A percentile compares a stretch with the other conserved stretches of the same genome.
Evolutionary conservation across 768 basidiomycete genomes (phyloP).

Genomic region (Collybia nuda): DNA sequence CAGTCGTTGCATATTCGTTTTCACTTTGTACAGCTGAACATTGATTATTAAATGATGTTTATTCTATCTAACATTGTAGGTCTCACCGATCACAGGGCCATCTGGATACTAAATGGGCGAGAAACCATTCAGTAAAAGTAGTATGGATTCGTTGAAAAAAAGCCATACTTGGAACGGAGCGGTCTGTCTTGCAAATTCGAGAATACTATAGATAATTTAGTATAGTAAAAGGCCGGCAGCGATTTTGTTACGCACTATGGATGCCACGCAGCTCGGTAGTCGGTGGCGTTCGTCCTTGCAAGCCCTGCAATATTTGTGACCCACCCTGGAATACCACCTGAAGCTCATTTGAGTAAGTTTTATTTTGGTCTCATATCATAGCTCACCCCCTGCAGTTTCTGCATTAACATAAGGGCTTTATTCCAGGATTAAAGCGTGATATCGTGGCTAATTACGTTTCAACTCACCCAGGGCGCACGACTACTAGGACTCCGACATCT

Average conservation of each 20-base stretch:
- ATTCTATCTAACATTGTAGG: no score
- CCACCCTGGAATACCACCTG: constrained; percentile 49
- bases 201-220: constrained; percentile 13
- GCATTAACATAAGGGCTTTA: constrained; percentile 55
- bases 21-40: constrained; percentile 38
- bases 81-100: constrained; percentile 39
- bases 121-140: no score
- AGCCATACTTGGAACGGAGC: constrained; percentile 30
- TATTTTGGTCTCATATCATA: background rate
- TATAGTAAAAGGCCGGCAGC: background rate
- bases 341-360: background rate
- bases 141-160: constrained; percentile 10
- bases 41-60: background rate
- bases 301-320: constrained; percentile 46
- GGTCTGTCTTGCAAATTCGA: constrained; percentile 27
- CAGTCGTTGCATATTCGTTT: constrained; percentile 41
- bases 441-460: background rate
- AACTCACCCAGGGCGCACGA: constrained; percentile 64
- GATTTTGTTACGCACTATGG: constrained; percentile 26
- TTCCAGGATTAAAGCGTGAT: background rate
- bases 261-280: constrained; percentile 55
- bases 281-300: constrained; percentile 60
- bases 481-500: constrained; percentile 58
- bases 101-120: constrained; percentile 36
- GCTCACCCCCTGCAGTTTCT: constrained; percentile 61